Evolutionary conservation across 1,284 basidiomycete genomes (phyloP).

Genomic region (Sporisorium iseilematis-ciliati): DNA sequence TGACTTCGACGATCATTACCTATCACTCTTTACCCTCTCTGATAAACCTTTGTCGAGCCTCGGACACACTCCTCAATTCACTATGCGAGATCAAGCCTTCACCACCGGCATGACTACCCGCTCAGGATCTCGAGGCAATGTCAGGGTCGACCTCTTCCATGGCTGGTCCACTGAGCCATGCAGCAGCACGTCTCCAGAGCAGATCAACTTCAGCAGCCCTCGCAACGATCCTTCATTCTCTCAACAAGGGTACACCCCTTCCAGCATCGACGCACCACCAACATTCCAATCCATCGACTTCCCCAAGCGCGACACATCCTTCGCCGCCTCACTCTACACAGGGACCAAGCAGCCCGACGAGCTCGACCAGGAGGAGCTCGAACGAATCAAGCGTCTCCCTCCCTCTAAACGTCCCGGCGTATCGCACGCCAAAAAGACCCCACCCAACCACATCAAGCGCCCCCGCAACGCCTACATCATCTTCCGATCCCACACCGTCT

Average conservation of each 20-base stretch:
- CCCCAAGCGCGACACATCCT: conserved; percentile 14
- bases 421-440: conserved; percentile 60
- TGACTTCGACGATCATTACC: background rate
- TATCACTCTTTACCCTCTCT: background rate
- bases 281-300: conserved; percentile 24
- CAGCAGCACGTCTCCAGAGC: background rate
- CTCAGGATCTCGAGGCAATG: conserved; percentile 1
- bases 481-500: conserved; percentile 88
- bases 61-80: background rate
- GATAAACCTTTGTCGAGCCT: background rate
- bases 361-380: background rate
- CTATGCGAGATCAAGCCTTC: conserved; percentile 9
- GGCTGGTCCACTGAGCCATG: conserved; percentile 25
- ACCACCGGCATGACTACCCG: conserved; percentile 3
- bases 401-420: conserved; percentile 43
- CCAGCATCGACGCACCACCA: background rate
- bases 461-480: conserved; percentile 95
- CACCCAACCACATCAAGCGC: conserved; percentile 80
- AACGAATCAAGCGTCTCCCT: conserved; percentile 11
- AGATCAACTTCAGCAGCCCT: background rate
- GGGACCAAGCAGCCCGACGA: conserved; percentile 2
- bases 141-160: conserved; percentile 19
- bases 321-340: conserved; percentile 12
- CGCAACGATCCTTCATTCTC: conserved; percentile 20
- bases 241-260: conserved; percentile 1